These are phyloP conservation scores for Calycina marina DNA, from an alignment of 2,329 filamentous ascomycete genomes.

Conservation along the genomic window DNA sequence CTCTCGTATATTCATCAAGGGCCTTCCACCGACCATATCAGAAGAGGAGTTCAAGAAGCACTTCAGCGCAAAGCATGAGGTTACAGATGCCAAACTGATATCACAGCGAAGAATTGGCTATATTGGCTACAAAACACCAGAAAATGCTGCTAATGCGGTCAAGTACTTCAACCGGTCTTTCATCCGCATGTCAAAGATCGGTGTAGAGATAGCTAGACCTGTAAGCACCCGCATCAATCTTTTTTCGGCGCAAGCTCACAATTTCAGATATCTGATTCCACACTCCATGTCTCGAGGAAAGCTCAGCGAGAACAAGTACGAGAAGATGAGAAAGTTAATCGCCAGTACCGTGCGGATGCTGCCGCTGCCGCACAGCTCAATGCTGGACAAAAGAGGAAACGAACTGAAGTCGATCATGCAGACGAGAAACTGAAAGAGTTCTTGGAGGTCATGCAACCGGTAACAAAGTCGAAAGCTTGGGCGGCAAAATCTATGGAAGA, in stretches of 20 bases:
- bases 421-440: constrained; percentile 81
- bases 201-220: constrained; percentile 74
- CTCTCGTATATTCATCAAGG: constrained; percentile 66
- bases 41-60: constrained; percentile 81
- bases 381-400: constrained; percentile 46
- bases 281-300: constrained; percentile 25
- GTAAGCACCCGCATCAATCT: constrained; percentile 32
- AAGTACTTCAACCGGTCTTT: constrained; percentile 94
- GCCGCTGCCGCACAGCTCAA: constrained; percentile 24
- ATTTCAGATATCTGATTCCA: constrained; percentile 23
- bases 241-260: constrained; percentile 4
- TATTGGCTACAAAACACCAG: constrained; percentile 75
- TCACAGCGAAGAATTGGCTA: constrained; percentile 85
- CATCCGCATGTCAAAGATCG: constrained; percentile 89
- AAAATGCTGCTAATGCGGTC: constrained; percentile 69
- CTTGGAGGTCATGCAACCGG: constrained; percentile 63
- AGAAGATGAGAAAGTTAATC: constrained; percentile 14
- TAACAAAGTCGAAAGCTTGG: constrained; percentile 50
- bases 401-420: constrained; percentile 39
- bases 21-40: constrained; percentile 71
- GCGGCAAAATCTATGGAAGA: constrained; percentile 34
- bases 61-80: constrained; percentile 59
- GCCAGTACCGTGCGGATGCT: constrained; percentile 10
- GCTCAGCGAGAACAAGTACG: constrained; percentile 23
- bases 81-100: constrained; percentile 89